Evolutionary conservation across 768 basidiomycete species (phyloP).

Genomic region (Tephrocybe sp.): DNA sequence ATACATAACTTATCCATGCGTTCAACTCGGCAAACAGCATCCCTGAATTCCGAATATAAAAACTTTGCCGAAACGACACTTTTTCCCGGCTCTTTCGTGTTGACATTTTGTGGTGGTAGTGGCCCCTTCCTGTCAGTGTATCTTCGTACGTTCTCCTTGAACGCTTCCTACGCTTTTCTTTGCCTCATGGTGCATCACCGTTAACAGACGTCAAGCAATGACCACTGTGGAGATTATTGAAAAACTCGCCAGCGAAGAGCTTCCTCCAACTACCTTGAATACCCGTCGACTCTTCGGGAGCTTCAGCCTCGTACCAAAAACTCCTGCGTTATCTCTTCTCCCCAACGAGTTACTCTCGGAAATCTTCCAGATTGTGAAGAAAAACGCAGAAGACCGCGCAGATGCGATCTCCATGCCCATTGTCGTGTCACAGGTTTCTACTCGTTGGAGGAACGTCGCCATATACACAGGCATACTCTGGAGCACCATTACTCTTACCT

Average conservation of each 20-base stretch:
- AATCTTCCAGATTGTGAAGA: conserved; percentile 30
- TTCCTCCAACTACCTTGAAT: conserved; percentile 13
- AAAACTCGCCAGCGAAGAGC: conserved; percentile 14
- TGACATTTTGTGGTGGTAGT: too few relatives aligned
- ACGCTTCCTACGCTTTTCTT: background rate
- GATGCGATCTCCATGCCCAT: conserved; percentile 27
- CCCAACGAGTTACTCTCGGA: conserved; percentile 36
- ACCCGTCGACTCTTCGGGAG: conserved; percentile 19
- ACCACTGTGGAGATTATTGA: conserved; percentile 9
- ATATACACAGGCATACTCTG: conserved; percentile 46
- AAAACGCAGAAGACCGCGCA: conserved; percentile 23
- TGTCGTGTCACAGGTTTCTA: conserved; percentile 46
- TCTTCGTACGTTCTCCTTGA: conserved; percentile 1
- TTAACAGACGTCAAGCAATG: background rate
- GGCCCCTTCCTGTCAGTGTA: too few relatives aligned
- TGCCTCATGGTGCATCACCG: background rate
- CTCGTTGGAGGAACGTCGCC: conserved; percentile 47
- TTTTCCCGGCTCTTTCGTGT: too few relatives aligned
- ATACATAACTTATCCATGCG: background rate
- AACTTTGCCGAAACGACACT: background rate
- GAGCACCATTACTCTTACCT: conserved; percentile 45
- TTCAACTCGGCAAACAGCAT: background rate
- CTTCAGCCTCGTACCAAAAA: conserved; percentile 5
- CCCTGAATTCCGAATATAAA: conserved; percentile 1
- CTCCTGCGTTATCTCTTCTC: conserved; percentile 19